Evolutionary conservation across 2,329 filamentous ascomycete species (phyloP).

Genomic region (Hypomyces perniciosus): DNA sequence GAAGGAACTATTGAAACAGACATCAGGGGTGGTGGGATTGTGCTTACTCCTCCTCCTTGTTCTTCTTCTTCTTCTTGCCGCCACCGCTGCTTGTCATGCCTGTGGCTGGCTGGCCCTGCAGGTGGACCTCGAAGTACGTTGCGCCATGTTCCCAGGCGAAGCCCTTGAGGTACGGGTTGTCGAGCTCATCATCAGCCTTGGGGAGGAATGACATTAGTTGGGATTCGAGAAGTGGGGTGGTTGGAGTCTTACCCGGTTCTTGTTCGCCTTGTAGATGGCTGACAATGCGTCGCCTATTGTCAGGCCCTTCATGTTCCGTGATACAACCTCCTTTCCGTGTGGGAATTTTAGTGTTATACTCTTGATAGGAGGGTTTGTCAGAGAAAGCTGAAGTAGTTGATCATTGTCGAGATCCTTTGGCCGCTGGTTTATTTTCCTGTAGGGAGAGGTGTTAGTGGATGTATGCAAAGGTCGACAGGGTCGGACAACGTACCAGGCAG

Average conservation of each 20-base stretch:
- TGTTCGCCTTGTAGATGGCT: constrained; percentile 92
- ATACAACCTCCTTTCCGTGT: constrained; percentile 74
- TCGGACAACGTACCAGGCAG: constrained; percentile 65
- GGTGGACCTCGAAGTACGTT: constrained; percentile 81
- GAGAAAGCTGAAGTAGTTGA: constrained; percentile 71
- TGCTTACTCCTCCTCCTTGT: constrained; percentile 46
- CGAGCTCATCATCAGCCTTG: constrained; percentile 86
- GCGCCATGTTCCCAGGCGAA: constrained; percentile 97
- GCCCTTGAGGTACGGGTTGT: constrained; percentile 78
- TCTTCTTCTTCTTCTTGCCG: constrained; percentile 68
- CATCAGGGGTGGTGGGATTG: constrained; percentile 21
- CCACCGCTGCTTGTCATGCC: constrained; percentile 30
- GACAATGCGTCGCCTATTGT: constrained; percentile 96
- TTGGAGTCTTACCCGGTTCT: constrained; percentile 71
- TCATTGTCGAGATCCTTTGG: constrained; percentile 73
- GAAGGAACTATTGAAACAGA: constrained; percentile 37
- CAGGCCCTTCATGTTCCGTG: constrained; percentile 87
- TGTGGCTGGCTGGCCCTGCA: constrained; percentile 62
- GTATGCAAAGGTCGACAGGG: background rate
- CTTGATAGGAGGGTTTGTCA: constrained; percentile 80
- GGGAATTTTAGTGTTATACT: constrained; percentile 93
- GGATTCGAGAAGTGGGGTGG: background rate
- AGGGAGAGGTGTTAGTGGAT: constrained; percentile 1
- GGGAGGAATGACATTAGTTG: constrained; percentile 6
- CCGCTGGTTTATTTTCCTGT: constrained; percentile 91